Evolutionary conservation across 2,329 filamentous ascomycete species (phyloP).

Genomic region (Chaetomium olivaceum): DNA sequence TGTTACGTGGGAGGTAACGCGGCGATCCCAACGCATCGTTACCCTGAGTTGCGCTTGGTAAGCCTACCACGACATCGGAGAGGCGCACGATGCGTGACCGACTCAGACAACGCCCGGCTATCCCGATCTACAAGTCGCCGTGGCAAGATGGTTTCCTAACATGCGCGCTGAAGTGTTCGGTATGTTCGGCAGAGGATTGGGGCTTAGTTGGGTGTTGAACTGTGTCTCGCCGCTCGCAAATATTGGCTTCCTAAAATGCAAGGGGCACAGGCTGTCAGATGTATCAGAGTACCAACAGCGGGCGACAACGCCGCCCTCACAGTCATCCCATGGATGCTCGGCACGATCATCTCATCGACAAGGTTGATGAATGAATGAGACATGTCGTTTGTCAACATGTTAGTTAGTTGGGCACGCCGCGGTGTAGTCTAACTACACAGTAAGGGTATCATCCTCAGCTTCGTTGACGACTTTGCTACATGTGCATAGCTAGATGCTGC

Average conservation of each 20-base stretch:
- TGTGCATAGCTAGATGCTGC: not conserved
- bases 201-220: not conserved
- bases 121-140: slow-evolving; percentile 1
- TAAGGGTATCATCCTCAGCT: not conserved
- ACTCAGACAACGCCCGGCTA: not conserved
- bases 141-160: not conserved
- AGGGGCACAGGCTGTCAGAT: slow-evolving; percentile 2
- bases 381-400: not conserved
- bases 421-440: not conserved
- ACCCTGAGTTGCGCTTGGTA: not conserved
- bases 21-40: not conserved
- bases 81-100: slow-evolving; percentile 5
- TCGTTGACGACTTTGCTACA: not conserved
- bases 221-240: not conserved
- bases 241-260: not conserved
- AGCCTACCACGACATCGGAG: slow-evolving; percentile 4
- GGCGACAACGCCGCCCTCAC: slow-evolving; percentile 9
- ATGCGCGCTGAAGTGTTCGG: not conserved
- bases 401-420: not conserved
- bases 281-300: slow-evolving; percentile 7
- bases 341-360: slow-evolving; percentile 6
- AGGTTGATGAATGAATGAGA: slow-evolving; percentile 4
- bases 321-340: slow-evolving; percentile 11
- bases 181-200: not conserved
- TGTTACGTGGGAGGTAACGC: not conserved